These are phyloP conservation scores for Fusarium veterinarium DNA, from an alignment of 2,329 filamentous ascomycete species.

Conservation along the genomic window DNA sequence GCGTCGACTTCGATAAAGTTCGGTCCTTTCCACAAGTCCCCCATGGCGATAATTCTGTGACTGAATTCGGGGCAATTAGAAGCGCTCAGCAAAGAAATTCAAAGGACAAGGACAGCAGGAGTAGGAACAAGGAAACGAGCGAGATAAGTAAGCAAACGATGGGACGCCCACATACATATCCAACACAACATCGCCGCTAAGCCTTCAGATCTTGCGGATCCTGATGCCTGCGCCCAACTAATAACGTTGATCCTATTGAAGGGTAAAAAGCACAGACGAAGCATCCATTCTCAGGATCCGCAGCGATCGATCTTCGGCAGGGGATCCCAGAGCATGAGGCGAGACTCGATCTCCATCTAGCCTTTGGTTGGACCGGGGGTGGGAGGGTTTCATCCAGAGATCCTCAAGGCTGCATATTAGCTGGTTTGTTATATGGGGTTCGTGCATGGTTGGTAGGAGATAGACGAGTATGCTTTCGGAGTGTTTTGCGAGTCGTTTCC, in stretches of 20 bases:
- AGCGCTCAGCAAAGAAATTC: not conserved
- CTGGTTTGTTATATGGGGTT: not conserved
- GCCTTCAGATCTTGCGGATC: constrained; percentile 9
- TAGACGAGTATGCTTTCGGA: not conserved
- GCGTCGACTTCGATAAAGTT: constrained; percentile 24
- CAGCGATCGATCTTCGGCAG: constrained; percentile 34
- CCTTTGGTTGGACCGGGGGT: constrained; percentile 5
- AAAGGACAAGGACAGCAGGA: not conserved
- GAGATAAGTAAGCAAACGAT: not conserved
- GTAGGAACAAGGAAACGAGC: not conserved
- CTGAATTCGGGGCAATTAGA: not conserved
- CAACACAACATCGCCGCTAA: constrained; percentile 22
- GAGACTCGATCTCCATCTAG: not conserved
- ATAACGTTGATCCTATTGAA: constrained; percentile 5
- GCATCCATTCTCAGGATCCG: constrained; percentile 37
- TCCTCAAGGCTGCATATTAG: not conserved
- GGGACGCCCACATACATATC: constrained; percentile 33
- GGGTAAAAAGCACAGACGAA: constrained; percentile 22
- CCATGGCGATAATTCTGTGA: constrained; percentile 17
- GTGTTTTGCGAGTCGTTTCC: not conserved
- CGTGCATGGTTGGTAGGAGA: not conserved
- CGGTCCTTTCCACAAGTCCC: constrained; percentile 31
- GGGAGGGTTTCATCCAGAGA: not conserved
- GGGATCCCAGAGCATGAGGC: constrained; percentile 12
- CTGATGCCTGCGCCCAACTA: not conserved